Percentiles rank a stretch among this genome's conserved stretches.
phyloP scores from a whole-genome alignment of 495 filamentous ascomycete genomes.

The Neohortaea acidophila region DNA sequence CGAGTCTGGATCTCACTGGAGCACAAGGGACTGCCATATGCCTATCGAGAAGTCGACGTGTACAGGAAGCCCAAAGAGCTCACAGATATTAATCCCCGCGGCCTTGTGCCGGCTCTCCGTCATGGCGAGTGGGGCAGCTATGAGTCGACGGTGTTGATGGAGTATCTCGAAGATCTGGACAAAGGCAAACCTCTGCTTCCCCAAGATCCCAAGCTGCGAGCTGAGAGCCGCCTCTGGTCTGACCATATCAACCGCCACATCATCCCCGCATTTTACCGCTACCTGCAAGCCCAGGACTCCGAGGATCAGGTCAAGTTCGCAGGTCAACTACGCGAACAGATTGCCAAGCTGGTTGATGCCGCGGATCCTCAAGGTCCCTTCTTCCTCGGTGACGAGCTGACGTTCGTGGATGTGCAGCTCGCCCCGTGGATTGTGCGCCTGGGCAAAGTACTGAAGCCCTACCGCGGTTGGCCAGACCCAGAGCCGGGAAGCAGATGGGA shows the following conservation, averaged over 20 bases:
- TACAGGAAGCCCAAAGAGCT: slow-evolving; percentile 66
- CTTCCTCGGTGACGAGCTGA: slow-evolving; percentile 18
- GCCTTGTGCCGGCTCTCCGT: slow-evolving; percentile 67
- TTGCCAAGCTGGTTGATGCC: slow-evolving; percentile 57
- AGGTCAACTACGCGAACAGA: slow-evolving; percentile 50
- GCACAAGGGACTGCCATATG: slow-evolving; percentile 64
- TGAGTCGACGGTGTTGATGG: slow-evolving; percentile 74
- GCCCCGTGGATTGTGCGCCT: slow-evolving; percentile 79
- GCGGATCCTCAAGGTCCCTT: slow-evolving; percentile 52
- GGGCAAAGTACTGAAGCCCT: slow-evolving; percentile 57
- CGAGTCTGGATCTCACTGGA: slow-evolving; percentile 95
- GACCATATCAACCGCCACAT: slow-evolving; percentile 81
- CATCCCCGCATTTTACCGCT: slow-evolving; percentile 64
- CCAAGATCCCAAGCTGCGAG: slow-evolving; percentile 50
- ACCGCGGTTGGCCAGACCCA: slow-evolving; percentile 64
- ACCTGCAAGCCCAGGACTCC: slow-evolving; percentile 56
- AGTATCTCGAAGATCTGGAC: slow-evolving; percentile 81
- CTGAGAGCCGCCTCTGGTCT: slow-evolving; percentile 69
- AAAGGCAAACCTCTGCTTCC: slow-evolving; percentile 49
- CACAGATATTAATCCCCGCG: slow-evolving; percentile 76
- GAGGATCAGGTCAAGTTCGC: slow-evolving; percentile 47
- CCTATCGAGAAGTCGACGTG: slow-evolving; percentile 85
- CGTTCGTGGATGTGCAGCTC: slow-evolving; percentile 53
- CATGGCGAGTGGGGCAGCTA: slow-evolving; percentile 80
- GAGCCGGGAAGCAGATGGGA: slow-evolving; percentile 55